These are phyloP conservation scores for Saccharum officinarum DNA, from an alignment of 176 grass and related monocot genomes.

Conservation along the genomic window DNA sequence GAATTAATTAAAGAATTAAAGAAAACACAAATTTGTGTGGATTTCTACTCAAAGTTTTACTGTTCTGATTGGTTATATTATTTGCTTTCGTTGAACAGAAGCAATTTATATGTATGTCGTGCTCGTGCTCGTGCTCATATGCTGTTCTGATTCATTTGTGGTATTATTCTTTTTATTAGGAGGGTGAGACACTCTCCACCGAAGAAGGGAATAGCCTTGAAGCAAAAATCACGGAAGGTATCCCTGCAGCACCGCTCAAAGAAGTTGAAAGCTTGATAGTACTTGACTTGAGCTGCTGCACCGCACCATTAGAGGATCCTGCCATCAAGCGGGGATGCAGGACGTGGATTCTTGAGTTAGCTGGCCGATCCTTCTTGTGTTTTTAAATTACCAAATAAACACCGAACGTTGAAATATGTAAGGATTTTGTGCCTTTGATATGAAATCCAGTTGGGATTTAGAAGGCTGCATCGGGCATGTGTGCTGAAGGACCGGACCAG, in stretches of 20 bases:
- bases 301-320: not conserved
- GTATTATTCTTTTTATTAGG: conserved; percentile 13
- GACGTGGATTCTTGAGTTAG: not conserved
- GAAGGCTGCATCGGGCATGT: not conserved
- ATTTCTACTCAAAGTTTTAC: not conserved
- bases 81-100: not conserved
- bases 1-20: not conserved
- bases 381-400: conserved; percentile 36
- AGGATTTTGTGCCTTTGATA: conserved; percentile 16
- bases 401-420: not conserved
- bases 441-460: not conserved
- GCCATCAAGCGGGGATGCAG: not conserved
- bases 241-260: conserved; percentile 4
- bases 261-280: conserved; percentile 29
- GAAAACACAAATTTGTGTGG: not conserved
- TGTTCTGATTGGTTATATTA: not conserved
- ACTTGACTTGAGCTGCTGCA: not conserved
- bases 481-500: not conserved
- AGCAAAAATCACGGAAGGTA: conserved; percentile 30
- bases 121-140: not conserved
- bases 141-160: not conserved
- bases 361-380: not conserved
- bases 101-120: not conserved
- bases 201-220: conserved; percentile 41
- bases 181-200: conserved; percentile 27